Evolutionary conservation across 83 land plant genomes (phyloP).

Genomic region (Diphasiastrum complanatum): DNA sequence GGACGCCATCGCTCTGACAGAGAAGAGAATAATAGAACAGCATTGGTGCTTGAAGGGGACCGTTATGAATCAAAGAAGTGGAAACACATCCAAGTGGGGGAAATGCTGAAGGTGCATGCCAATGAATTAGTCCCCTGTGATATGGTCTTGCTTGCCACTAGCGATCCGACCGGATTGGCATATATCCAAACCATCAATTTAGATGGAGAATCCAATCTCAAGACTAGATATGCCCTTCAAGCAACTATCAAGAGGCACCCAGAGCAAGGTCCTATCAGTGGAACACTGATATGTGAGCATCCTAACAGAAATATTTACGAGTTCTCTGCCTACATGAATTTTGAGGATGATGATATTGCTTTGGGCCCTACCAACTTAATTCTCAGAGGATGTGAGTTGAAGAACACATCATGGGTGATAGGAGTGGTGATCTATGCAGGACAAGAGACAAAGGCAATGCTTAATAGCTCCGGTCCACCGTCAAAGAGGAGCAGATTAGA

Average conservation of each 20-base stretch:
- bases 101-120: slow-evolving; percentile 1
- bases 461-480: slow-evolving; percentile 4
- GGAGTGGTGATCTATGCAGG: not conserved
- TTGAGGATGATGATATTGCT: not conserved
- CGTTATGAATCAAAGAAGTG: not conserved
- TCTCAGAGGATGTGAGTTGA: slow-evolving; percentile 6
- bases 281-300: not conserved
- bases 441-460: slow-evolving; percentile 9
- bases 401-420: slow-evolving; percentile 3
- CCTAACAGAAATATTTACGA: slow-evolving; percentile 6
- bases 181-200: slow-evolving; percentile 1
- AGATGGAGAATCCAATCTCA: slow-evolving; percentile 7
- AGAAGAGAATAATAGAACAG: not conserved
- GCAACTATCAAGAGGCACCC: slow-evolving; percentile 4
- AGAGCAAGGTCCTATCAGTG: not conserved
- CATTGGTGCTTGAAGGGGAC: not conserved
- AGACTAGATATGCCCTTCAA: slow-evolving; percentile 4
- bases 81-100: slow-evolving; percentile 8
- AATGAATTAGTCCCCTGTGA: slow-evolving; percentile 2
- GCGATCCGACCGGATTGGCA: slow-evolving; percentile 5
- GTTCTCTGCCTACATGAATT: not conserved
- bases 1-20: not conserved
- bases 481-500: slow-evolving; percentile 4
- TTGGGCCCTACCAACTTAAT: not conserved
- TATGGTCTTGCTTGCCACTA: slow-evolving; percentile 1